Conservation (phyloP, 2,329 filamentous ascomycete genomes). For the Pseudocercospora pini-densiflorae region DNA sequence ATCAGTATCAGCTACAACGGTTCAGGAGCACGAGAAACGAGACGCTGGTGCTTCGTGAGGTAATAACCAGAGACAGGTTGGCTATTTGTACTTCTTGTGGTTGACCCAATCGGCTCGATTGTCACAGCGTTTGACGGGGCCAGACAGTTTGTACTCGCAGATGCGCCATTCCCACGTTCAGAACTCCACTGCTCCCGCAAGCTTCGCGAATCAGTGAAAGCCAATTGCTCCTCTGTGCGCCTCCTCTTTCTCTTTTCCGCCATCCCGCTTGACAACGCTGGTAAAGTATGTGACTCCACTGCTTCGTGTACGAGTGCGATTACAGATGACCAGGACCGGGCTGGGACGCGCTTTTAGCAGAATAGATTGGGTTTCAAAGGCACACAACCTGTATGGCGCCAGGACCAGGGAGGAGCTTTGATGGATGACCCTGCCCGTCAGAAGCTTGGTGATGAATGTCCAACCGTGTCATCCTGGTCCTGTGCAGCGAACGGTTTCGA, state of each 20-base stretch:
- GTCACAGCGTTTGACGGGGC: not conserved
- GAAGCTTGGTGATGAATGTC: constrained; percentile 9
- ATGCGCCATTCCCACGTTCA: constrained; percentile 12
- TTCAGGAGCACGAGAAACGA: not conserved
- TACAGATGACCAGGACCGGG: not conserved
- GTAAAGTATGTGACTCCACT: not conserved
- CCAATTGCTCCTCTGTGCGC: constrained; percentile 1
- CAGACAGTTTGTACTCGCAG: constrained; percentile 4
- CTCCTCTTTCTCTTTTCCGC: constrained; percentile 1
- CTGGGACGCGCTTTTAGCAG: not conserved
- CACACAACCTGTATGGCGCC: constrained; percentile 11
- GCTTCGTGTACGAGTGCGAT: not conserved
- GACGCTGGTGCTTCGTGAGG: not conserved
- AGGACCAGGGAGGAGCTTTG: constrained; percentile 1
- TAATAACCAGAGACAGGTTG: not conserved
- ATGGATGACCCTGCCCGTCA: constrained; percentile 3
- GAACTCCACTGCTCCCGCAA: constrained; percentile 3
- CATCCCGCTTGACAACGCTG: not conserved
- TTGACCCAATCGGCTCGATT: constrained; percentile 3
- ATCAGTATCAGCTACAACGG: not conserved
- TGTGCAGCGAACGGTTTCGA: constrained; percentile 13
- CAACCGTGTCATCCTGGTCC: constrained; percentile 11
- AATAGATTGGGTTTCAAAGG: constrained; percentile 23
- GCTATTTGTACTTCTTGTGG: not conserved
- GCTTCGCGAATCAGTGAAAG: constrained; percentile 7